phyloP scores from a whole-genome alignment of 2,329 filamentous ascomycete species.

The Exophiala xenobiotica region DNA sequence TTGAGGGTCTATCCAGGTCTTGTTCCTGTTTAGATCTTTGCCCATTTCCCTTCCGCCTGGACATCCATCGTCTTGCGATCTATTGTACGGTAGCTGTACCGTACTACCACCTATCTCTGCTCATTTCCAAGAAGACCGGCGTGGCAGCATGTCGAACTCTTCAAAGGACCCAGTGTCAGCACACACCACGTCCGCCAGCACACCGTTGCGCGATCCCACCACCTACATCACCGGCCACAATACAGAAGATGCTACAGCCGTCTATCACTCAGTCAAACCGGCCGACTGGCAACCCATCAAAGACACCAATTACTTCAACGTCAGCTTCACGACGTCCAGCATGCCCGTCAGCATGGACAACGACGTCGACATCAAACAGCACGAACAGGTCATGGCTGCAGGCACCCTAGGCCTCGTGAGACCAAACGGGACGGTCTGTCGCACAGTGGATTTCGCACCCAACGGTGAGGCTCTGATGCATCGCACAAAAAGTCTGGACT shows the following conservation, averaged over 20 bases:
- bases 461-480: constrained; percentile 48
- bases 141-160: not conserved
- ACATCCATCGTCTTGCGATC: no score
- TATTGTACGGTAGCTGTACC: no score
- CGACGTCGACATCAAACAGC: constrained; percentile 35
- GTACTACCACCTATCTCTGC: no score
- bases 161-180: not conserved
- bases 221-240: constrained; percentile 4
- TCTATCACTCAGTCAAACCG: not conserved
- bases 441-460: constrained; percentile 47
- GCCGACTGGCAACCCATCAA: constrained; percentile 1
- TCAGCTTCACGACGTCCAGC: constrained; percentile 35
- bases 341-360: constrained; percentile 37
- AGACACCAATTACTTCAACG: constrained; percentile 2
- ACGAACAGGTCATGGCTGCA: constrained; percentile 31
- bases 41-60: no score
- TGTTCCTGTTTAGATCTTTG: no score
- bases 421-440: constrained; percentile 13
- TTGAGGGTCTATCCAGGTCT: no score
- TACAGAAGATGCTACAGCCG: not conserved
- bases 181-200: not conserved
- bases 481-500: constrained; percentile 54
- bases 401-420: constrained; percentile 37
- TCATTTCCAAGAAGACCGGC: not conserved
- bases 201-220: constrained; percentile 4